phyloP scores from a whole-genome alignment of 768 basidiomycete species.

The Galerina marginata region DNA sequence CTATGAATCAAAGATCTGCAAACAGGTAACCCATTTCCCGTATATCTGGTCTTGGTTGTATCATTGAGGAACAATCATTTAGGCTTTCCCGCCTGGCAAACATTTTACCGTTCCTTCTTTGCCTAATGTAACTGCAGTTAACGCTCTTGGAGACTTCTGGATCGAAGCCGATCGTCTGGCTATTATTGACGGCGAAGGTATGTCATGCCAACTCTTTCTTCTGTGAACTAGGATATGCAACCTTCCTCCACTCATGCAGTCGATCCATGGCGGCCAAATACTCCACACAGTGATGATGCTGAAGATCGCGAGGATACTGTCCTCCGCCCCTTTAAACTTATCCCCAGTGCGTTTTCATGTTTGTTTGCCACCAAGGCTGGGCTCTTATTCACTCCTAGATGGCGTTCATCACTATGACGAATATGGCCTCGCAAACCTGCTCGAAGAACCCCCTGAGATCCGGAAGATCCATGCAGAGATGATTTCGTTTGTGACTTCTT shows the following conservation, averaged over 20 bases:
- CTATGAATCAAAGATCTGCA: slow-evolving; percentile 44
- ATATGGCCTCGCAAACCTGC: slow-evolving; percentile 68
- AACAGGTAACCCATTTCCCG: slow-evolving; percentile 26
- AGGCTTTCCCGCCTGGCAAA: slow-evolving; percentile 83
- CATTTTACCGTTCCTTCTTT: slow-evolving; percentile 70
- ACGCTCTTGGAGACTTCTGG: slow-evolving; percentile 82
- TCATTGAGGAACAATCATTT: background rate
- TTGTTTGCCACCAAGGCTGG: background rate
- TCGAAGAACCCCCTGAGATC: slow-evolving; percentile 78
- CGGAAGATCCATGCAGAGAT: slow-evolving; percentile 80
- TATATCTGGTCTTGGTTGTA: background rate
- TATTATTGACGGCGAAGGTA: slow-evolving; percentile 87
- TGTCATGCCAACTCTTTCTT: slow-evolving; percentile 11
- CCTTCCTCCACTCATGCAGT: slow-evolving; percentile 42
- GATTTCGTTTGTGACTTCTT: slow-evolving; percentile 77
- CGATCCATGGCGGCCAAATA: slow-evolving; percentile 91
- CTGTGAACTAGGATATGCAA: background rate
- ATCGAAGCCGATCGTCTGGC: slow-evolving; percentile 84
- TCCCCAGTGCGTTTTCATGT: slow-evolving; percentile 63
- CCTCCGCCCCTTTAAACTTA: slow-evolving; percentile 82
- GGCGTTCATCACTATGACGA: slow-evolving; percentile 81
- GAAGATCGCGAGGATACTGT: slow-evolving; percentile 71
- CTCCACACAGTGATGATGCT: slow-evolving; percentile 81
- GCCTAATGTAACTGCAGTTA: slow-evolving; percentile 86
- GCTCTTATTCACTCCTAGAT: slow-evolving; percentile 38